Evolutionary conservation across 169 alveolate species (phyloP).

Genomic region (Eimeria maxima): DNA sequence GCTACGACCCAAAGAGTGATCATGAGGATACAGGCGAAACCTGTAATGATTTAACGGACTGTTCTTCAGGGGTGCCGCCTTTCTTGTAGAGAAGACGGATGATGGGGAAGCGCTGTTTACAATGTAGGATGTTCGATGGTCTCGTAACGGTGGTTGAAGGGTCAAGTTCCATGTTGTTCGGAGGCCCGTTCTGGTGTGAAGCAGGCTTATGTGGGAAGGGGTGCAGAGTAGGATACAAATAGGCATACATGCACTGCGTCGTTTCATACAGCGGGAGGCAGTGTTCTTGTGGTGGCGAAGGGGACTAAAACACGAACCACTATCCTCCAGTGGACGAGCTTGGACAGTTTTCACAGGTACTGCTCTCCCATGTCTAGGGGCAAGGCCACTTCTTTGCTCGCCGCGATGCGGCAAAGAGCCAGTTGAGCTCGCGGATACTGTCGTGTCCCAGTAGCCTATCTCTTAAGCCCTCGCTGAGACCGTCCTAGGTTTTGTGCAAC

Average conservation of each 20-base stretch:
- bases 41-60: no score
- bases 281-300: neutral
- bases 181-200: neutral
- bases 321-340: no score
- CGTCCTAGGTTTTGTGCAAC: no score
- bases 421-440: no score
- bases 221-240: neutral
- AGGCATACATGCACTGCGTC: neutral
- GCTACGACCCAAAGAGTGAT: neutral
- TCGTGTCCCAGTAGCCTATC: no score
- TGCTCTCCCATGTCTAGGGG: no score
- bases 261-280: neutral
- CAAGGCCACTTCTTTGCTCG: no score
- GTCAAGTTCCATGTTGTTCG: neutral
- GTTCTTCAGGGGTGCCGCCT: neutral
- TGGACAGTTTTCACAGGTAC: no score
- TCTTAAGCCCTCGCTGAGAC: no score
- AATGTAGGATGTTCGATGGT: neutral
- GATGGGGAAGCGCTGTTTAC: neutral
- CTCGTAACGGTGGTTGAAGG: neutral
- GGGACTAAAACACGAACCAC: no score
- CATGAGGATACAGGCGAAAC: neutral
- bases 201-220: neutral
- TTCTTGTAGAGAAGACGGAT: neutral
- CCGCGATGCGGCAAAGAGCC: no score